These are phyloP conservation scores for Zymoseptoria pseudotritici DNA, from an alignment of 2,329 filamentous ascomycete species.

Conservation along the genomic window DNA sequence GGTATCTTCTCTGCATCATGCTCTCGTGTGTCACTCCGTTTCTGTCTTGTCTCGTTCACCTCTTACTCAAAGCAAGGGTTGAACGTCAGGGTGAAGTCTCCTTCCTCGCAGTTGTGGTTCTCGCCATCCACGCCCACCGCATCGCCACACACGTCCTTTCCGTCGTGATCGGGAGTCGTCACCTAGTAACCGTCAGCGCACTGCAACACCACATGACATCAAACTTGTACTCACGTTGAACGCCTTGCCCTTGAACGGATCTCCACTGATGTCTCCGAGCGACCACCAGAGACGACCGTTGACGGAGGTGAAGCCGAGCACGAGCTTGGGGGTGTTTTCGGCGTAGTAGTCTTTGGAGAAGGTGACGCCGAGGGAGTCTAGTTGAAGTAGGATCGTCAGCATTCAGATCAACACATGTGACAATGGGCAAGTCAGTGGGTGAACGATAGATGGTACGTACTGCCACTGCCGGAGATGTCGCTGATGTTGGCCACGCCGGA, in stretches of 20 bases:
- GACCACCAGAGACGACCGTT: conserved; percentile 24
- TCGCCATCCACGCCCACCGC: not conserved
- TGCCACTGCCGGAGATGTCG: conserved; percentile 22
- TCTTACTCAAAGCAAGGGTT: conserved; percentile 1
- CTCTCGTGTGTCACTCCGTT: not conserved
- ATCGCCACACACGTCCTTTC: not conserved
- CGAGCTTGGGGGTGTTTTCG: conserved; percentile 17
- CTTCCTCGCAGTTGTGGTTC: conserved; percentile 3
- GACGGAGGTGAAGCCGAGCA: conserved; percentile 20
- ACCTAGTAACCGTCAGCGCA: not conserved
- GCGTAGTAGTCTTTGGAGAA: conserved; percentile 21
- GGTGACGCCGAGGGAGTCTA: conserved; percentile 26
- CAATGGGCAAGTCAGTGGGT: no score
- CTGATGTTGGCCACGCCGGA: conserved; percentile 16
- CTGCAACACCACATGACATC: not conserved
- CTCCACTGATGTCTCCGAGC: conserved; percentile 20
- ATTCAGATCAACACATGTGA: not conserved
- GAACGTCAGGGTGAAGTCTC: conserved; percentile 1
- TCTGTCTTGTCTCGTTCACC: not conserved
- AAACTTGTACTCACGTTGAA: conserved; percentile 13
- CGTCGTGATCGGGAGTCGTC: not conserved
- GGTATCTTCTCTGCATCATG: not conserved
- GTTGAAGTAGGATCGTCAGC: no score
- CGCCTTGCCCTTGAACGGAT: conserved; percentile 18
- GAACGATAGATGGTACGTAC: not conserved